Evolutionary conservation across 108 stramenopile genomes (phyloP), one percentile per base, ranked within the genome.

Genomic region (Chaetoceros muelleri): DNA sequence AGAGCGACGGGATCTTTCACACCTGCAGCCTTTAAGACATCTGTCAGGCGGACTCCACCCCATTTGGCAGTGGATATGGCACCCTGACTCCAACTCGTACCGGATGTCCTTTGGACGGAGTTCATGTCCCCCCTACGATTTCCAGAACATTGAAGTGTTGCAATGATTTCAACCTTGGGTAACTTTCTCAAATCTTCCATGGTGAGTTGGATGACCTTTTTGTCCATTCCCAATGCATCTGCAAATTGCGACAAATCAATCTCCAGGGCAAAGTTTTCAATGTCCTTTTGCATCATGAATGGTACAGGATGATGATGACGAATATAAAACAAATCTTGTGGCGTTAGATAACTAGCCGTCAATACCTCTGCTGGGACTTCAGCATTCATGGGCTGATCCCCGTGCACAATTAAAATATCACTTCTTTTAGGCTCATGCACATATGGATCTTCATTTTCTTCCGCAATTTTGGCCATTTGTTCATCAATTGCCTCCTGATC

Each of bases 91-190:
- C 96, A 99, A 13, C 74, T 53, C 8, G 96, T 83, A 20, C 96
- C 96, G 31, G 80, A 85, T 2, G 95, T 94, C 31, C 80, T 70
- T 52, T 79, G 72, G 26, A 88, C 79, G 10, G 67, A 68, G 54
- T 85, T 83, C 67, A 95, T 86, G 23, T 82, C 92, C 49, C 75
- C 68, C 8, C 96, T 87, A 20, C 98, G 87, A 68, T 99, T 99
- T 0, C 98, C 98, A 65, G 85, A 92, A 71, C 98, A 99, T 67
- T 99, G 98, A 28, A 99, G 75, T 2, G 96, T 96, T 8, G 86
- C 62, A 0, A 67, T 62, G 10, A 99, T 66, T 49, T 73, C 77
- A 2, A 70, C 64, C 62, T 90, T 85, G 7, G 74, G 73, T 60
- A 90, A 60, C 3, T 71, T 67, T 63, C 81, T 84, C 50, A 90